Evolutionary conservation across 106 monocot species (phyloP).

Genomic region (Allium cepa): DNA sequence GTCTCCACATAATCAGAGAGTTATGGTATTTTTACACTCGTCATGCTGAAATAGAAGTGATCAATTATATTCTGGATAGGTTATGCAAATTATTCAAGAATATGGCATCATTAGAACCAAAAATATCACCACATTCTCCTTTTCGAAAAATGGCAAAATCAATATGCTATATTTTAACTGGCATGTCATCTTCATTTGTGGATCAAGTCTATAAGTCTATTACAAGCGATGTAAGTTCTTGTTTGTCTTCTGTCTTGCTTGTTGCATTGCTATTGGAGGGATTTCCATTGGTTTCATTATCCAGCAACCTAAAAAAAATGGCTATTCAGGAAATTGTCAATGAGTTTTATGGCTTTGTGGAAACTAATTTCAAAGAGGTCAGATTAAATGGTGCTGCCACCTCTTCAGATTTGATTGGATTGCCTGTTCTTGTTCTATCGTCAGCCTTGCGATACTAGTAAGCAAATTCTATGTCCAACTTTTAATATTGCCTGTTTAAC

Average conservation of each 20-base stretch:
- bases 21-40: conserved; percentile 68
- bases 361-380: conserved; percentile 26
- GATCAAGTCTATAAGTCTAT: conserved; percentile 52
- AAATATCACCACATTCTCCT: conserved; percentile 36
- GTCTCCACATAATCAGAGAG: conserved; percentile 59
- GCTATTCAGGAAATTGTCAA: conserved; percentile 29
- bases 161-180: conserved; percentile 41
- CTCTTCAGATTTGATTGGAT: conserved; percentile 24
- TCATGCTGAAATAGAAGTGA: conserved; percentile 47
- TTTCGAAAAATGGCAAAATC: conserved; percentile 57
- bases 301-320: conserved; percentile 33
- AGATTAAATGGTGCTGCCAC: conserved; percentile 12
- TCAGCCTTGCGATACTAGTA: conserved; percentile 52
- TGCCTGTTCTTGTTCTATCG: conserved; percentile 55
- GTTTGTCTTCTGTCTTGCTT: conserved; percentile 33
- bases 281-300: conserved; percentile 65
- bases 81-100: conserved; percentile 37
- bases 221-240: conserved; percentile 20
- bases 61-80: conserved; percentile 32
- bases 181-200: conserved; percentile 28
- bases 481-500: no score
- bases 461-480: conserved; percentile 1
- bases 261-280: conserved; percentile 75
- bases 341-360: conserved; percentile 43
- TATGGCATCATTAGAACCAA: conserved; percentile 38